Conservation (phyloP, 371 early-diverging fungal genomes). For the Apophysomyces trapeziformis region DNA sequence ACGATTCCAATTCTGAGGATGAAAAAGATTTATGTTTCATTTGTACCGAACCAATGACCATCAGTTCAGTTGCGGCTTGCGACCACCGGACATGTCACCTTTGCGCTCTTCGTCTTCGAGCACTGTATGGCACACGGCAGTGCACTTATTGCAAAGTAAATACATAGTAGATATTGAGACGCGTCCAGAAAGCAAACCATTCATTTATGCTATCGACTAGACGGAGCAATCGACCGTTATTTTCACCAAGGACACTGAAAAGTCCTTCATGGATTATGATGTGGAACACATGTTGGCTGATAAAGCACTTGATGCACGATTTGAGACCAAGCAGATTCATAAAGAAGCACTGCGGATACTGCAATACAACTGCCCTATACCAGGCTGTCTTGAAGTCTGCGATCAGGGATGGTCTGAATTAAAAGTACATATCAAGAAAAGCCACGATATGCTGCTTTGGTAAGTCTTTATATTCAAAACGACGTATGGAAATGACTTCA, state of each 20-base stretch:
- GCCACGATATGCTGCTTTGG: slow-evolving; percentile 81
- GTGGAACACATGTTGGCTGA: slow-evolving; percentile 57
- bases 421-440: slow-evolving; percentile 76
- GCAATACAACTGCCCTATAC: slow-evolving; percentile 87
- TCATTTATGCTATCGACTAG: slow-evolving; percentile 29
- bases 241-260: slow-evolving; percentile 68
- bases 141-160: slow-evolving; percentile 92
- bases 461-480: slow-evolving; percentile 30
- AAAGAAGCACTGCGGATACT: slow-evolving; percentile 78
- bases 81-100: slow-evolving; percentile 93
- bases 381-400: slow-evolving; percentile 72
- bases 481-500: not conserved
- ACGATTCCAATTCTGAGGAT: slow-evolving; percentile 27
- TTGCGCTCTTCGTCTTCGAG: slow-evolving; percentile 88
- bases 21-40: slow-evolving; percentile 78
- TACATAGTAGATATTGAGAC: too few relatives aligned
- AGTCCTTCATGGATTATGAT: slow-evolving; percentile 58
- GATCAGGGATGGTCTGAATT: slow-evolving; percentile 82
- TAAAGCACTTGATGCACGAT: slow-evolving; percentile 70
- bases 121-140: slow-evolving; percentile 80
- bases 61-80: slow-evolving; percentile 85
- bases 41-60: slow-evolving; percentile 85
- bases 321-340: slow-evolving; percentile 74
- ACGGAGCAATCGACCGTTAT: slow-evolving; percentile 74
- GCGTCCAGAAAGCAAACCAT: too few relatives aligned